A percentile compares a stretch with the other conserved stretches of the same genome.
phyloP scores from a whole-genome alignment of 306 rosid species.

The Urtica urens region DNA sequence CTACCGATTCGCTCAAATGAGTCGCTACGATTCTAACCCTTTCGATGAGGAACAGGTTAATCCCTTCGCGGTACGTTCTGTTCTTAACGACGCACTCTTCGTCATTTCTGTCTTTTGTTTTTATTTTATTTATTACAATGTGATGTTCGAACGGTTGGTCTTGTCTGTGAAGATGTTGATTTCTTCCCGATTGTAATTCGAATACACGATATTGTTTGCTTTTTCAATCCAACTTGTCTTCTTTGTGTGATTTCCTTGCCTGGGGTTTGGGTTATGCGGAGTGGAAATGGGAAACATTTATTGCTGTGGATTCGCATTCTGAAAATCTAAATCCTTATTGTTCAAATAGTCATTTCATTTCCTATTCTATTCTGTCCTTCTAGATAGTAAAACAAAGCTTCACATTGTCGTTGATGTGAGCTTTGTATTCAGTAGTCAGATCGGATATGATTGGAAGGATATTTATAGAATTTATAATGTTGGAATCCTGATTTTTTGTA shows the following conservation, averaged over 20 bases:
- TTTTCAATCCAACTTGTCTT: background rate
- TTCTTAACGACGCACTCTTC: too few species aligned
- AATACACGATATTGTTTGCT: background rate
- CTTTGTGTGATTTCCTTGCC: background rate
- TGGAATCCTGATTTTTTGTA: too few species aligned
- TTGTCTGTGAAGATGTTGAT: background rate
- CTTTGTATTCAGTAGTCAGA: too few species aligned
- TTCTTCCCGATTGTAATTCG: too few species aligned
- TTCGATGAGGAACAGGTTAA: conserved; percentile 60
- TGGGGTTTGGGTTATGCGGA: too few species aligned
- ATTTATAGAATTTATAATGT: too few species aligned
- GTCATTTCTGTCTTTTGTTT: background rate
- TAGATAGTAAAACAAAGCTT: too few species aligned
- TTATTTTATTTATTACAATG: background rate
- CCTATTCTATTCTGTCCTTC: background rate
- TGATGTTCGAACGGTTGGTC: background rate
- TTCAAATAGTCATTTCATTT: background rate
- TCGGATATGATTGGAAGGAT: too few species aligned
- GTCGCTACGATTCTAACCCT: conserved; percentile 62
- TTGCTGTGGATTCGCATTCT: conserved; percentile 2
- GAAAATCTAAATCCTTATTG: background rate
- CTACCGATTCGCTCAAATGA: conserved; percentile 33
- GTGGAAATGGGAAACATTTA: background rate
- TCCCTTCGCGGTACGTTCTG: conserved; percentile 58
- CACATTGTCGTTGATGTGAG: too few species aligned